Conservation (phyloP, 2,329 filamentous ascomycete species). For the Clonostachys rhizophaga region DNA sequence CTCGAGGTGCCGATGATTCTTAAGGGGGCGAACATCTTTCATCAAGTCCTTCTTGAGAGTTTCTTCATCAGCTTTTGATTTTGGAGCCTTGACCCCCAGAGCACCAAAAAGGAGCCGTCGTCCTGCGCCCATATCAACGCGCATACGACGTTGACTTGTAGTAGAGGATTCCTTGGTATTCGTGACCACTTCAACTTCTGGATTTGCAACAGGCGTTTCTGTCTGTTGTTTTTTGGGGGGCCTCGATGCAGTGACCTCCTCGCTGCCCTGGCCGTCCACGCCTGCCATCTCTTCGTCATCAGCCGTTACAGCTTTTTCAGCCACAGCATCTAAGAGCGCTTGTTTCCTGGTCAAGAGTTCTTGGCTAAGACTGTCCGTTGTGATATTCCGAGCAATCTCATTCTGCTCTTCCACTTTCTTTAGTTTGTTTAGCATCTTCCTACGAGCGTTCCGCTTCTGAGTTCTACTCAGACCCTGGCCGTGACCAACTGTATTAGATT, state of each 20-base stretch:
- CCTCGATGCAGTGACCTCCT: too few species aligned
- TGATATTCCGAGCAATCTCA: slow-evolving; percentile 10
- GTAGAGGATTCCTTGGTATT: too few species aligned
- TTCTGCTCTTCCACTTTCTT: slow-evolving; percentile 1
- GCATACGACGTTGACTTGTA: slow-evolving; percentile 5
- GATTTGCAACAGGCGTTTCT: too few species aligned
- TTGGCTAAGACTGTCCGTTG: not conserved
- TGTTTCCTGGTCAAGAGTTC: slow-evolving; percentile 32
- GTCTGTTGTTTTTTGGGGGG: too few species aligned
- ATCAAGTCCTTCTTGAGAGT: slow-evolving; percentile 55
- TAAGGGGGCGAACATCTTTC: slow-evolving; percentile 40
- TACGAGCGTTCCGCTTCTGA: slow-evolving; percentile 46
- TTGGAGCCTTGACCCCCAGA: slow-evolving; percentile 64
- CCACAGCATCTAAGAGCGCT: slow-evolving; percentile 26
- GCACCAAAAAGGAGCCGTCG: slow-evolving; percentile 68
- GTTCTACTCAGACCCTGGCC: slow-evolving; percentile 34
- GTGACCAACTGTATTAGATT: slow-evolving; percentile 11
- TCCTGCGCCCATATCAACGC: slow-evolving; percentile 50
- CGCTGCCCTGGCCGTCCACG: too few species aligned
- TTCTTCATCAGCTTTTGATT: slow-evolving; percentile 63
- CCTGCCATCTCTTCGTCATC: not conserved
- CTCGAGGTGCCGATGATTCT: slow-evolving; percentile 24
- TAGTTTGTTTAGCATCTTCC: slow-evolving; percentile 28
- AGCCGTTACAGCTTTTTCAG: not conserved
- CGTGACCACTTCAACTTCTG: too few species aligned